Conservation (phyloP, 805 yeast species). For the Metschnikowia henanensis region DNA sequence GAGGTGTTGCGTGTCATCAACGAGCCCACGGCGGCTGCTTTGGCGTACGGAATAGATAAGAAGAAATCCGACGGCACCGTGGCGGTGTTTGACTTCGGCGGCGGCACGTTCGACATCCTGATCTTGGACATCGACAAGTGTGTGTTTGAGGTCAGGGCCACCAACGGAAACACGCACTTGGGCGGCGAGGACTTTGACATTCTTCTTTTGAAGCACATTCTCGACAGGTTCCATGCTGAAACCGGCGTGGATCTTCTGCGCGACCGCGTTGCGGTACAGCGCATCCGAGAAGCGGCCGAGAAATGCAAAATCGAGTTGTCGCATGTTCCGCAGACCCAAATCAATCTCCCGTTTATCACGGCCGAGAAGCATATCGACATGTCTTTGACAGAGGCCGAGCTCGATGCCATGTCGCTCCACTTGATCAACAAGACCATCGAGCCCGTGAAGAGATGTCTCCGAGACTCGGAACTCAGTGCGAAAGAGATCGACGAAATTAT, state of each 20-base stretch:
- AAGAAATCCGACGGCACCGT: conserved; percentile 50
- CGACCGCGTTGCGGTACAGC: conserved; percentile 62
- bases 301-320: conserved; percentile 74
- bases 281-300: conserved; percentile 80
- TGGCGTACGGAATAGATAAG: conserved; percentile 89
- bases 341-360: conserved; percentile 69
- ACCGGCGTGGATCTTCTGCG: conserved; percentile 50
- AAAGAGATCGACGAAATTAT: conserved; percentile 73
- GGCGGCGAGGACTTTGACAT: conserved; percentile 89
- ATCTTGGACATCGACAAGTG: conserved; percentile 77
- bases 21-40: conserved; percentile 91
- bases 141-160: conserved; percentile 78
- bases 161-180: conserved; percentile 81
- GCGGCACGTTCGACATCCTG: conserved; percentile 84
- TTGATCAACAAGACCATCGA: conserved; percentile 66
- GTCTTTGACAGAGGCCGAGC: conserved; percentile 60
- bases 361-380: conserved; percentile 61
- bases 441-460: conserved; percentile 72
- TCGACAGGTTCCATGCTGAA: conserved; percentile 54
- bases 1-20: conserved; percentile 74
- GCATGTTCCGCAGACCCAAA: conserved; percentile 57
- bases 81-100: conserved; percentile 75
- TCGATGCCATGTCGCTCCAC: conserved; percentile 65
- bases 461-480: conserved; percentile 68
- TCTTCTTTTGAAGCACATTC: conserved; percentile 55